These are phyloP conservation scores for Papilionanthe hybrid DNA, from an alignment of 116 monocot genomes.

Conservation along the genomic window DNA sequence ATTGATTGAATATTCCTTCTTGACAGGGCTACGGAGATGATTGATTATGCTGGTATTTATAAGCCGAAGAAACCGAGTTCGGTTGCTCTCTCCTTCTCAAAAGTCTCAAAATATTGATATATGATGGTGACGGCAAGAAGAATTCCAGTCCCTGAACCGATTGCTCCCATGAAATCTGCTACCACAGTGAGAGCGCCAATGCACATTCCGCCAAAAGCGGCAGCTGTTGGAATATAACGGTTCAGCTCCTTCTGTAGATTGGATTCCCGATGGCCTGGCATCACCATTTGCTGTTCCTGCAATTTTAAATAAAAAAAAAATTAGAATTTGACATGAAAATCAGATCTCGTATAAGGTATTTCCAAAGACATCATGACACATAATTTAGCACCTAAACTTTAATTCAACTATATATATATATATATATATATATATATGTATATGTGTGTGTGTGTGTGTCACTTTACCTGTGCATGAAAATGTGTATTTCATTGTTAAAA, in stretches of 20 bases:
- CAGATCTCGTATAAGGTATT: too few relatives aligned
- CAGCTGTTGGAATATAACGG: constrained; percentile 19
- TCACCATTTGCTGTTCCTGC: constrained; percentile 27
- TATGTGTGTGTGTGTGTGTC: too few relatives aligned
- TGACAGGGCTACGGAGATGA: too few relatives aligned
- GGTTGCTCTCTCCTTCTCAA: constrained; percentile 16
- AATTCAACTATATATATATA: too few relatives aligned
- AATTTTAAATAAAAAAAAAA: not conserved
- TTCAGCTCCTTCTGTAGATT: constrained; percentile 22
- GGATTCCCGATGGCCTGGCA: constrained; percentile 21
- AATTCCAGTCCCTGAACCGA: constrained; percentile 20
- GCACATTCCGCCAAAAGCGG: constrained; percentile 20
- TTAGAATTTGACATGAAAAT: too few relatives aligned
- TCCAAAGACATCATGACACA: too few relatives aligned
- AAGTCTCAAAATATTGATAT: constrained; percentile 16
- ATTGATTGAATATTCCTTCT: not conserved
- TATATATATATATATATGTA: too few relatives aligned
- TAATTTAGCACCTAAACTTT: too few relatives aligned
- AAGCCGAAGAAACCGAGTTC: constrained; percentile 15
- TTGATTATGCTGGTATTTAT: not conserved
- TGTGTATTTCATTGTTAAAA: too few relatives aligned
- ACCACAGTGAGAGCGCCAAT: constrained; percentile 2
- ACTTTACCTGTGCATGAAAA: too few relatives aligned
- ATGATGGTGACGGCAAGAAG: constrained; percentile 19
- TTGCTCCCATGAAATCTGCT: constrained; percentile 10